Evolutionary conservation across 108 stramenopile genomes (phyloP), one percentile per base, ranked within the genome.

Genomic region (Seminavis robusta): DNA sequence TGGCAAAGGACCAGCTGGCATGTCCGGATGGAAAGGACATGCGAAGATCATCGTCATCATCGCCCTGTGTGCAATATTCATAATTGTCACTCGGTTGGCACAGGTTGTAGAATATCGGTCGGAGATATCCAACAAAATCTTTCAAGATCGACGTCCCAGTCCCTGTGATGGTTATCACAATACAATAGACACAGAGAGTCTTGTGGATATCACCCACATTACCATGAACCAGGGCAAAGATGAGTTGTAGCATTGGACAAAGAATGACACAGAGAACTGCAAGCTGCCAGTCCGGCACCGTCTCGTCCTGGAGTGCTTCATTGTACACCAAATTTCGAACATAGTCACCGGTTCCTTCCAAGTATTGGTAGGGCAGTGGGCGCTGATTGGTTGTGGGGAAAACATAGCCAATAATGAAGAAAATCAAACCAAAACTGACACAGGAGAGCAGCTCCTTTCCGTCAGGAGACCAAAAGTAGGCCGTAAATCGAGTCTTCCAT

Each of bases 21-120:
- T 86, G 84, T n/a, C 77, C 80, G 8, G 63, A 66, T 4, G 77
- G 77, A 59, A 86, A 86, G 16, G 77, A 76, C 16, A 42, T 38
- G 10, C 74, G 58, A 15, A 56, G 19, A n/a, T 70, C 58, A 21
- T 65, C 31, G 11, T 36, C 25, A 10, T 43, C n/a, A n/a, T 15
- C 11, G 33, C 1, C 1, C n/a, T n/a, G n/a, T 8, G 59, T 66
- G 41, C 77, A 83, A 13, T 30, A 34, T 28, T 59, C 37, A 51
- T 67, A 63, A 41, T 61, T 45, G 4, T 67, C 70, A 27, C 56
- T 50, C 5, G 76, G 79, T 29, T 63, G 47, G 56, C 84, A 86
- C 15, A 47, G 8, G 3, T 73, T 65, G 43, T 69, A 76, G 46
- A 81, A 86, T n/a, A 70, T 53, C 19, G 84, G 84, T 15, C 84